A percentile compares a stretch with the other conserved stretches of the same genome.
These are phyloP conservation scores for Arctium minus DNA, from an alignment of 129 eudicot genomes.

Conservation along the genomic window DNA sequence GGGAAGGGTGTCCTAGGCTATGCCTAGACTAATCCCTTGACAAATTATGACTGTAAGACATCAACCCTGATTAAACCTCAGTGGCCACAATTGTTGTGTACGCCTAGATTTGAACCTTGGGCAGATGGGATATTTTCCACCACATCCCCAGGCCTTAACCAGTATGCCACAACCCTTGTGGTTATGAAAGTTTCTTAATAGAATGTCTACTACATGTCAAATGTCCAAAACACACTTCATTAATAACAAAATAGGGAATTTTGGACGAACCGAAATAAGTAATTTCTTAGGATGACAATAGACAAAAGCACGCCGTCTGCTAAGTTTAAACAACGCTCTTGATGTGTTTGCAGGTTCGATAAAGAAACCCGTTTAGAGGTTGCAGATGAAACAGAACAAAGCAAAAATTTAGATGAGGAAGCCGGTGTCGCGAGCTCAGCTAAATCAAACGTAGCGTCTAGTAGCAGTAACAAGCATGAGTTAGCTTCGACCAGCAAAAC, in stretches of 20 bases:
- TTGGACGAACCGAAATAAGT: not conserved
- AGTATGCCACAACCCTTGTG: no score
- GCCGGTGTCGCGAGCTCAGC: slow-evolving; percentile 12
- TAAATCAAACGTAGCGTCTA: not conserved
- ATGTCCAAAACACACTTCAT: not conserved
- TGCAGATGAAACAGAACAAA: slow-evolving; percentile 38
- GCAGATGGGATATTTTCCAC: no score
- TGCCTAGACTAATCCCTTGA: no score
- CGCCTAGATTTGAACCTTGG: no score
- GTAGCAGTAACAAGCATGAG: slow-evolving; percentile 14
- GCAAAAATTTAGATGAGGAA: slow-evolving; percentile 56
- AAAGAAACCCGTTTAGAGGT: slow-evolving; percentile 46
- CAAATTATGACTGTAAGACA: no score
- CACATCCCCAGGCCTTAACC: no score
- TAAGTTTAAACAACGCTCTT: not conserved
- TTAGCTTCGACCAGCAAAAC: slow-evolving; percentile 20
- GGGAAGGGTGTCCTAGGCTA: no score
- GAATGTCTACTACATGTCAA: not conserved
- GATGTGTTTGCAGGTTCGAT: slow-evolving; percentile 46
- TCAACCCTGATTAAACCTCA: no score
- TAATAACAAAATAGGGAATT: not conserved
- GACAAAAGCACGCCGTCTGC: not conserved
- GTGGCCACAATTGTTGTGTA: no score
- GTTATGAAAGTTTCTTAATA: not conserved
- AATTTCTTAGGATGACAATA: not conserved